Base-by-base conservation (phyloP, 345 rosid species). In the Lenwebbia sp. region DNA sequence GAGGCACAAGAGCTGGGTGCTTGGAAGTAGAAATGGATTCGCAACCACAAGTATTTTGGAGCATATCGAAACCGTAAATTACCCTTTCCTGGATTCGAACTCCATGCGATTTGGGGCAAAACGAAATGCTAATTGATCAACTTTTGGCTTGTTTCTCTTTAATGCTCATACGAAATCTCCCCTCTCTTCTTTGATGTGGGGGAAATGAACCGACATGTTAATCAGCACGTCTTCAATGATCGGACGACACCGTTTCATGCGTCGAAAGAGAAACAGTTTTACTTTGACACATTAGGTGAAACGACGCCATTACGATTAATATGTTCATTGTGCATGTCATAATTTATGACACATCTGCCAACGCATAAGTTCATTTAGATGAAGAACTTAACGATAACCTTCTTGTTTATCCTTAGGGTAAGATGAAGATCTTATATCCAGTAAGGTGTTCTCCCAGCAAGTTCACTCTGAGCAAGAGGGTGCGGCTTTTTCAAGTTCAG, bases 1-100 rank as follows among this genome's bases (percentile, higher is more conserved):
- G 96, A 22, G 98, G 99, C 50, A 96, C 96, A 88, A 93, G 98
- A 89, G 99, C 98, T 11, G 99, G 99, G 88, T 95, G 98, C 93
- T 97, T 97, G 86, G 95, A 93, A 17, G 98, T 97, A 44, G 99
- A 97, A 85, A 49, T 52, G 17, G 54, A 52, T 14, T 52, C 17
- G 19, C 15, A 13, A 52, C 19, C 17, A 5, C 3, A 52, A 52
- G 54, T 52, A 52, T 52, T 5, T 13, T 52, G 54, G 54, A 52
- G 54, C 54, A 52, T 15, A 52, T 52, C 19, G 54, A 52, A 52
- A 52, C 54, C 54, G 6, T 15, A 52, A 52, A 3, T 52, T 52
- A 52, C 54, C 54, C 54, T 13, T 14, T 52, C 19, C 54, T 4
- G 54, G 15, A 13, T 15, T 52, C 54, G 19, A 52, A 13, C 54